Conservation (phyloP, 345 rosid genomes). For the Microthlaspi erraticum region DNA sequence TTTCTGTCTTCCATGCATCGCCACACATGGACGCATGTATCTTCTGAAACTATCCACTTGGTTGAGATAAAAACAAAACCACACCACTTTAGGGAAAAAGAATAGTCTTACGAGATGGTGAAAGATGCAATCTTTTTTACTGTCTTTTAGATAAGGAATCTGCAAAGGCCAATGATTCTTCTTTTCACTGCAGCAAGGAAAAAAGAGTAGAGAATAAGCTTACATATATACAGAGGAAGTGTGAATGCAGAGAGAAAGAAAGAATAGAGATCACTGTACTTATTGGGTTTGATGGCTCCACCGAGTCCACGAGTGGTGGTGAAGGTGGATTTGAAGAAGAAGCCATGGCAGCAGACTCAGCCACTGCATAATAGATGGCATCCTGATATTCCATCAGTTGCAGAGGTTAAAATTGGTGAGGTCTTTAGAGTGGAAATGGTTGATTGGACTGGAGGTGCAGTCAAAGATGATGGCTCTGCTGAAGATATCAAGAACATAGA, state of each 20-base stretch:
- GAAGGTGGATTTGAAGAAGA: constrained; percentile 68
- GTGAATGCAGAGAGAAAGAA: neutral
- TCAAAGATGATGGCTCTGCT: constrained; percentile 70
- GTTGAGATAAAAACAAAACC: constrained; percentile 11
- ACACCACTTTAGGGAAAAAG: constrained; percentile 8
- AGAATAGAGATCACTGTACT: neutral
- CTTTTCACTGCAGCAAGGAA: neutral
- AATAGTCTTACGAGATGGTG: constrained; percentile 1
- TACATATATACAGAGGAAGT: neutral
- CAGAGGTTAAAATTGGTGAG: constrained; percentile 56
- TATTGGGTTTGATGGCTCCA: constrained; percentile 57
- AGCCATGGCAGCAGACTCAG: constrained; percentile 67
- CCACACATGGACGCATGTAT: constrained; percentile 15
- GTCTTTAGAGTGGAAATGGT: constrained; percentile 70
- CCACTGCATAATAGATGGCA: constrained; percentile 88
- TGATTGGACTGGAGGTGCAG: constrained; percentile 73
- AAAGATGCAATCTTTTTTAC: constrained; percentile 1
- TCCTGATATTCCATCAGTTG: constrained; percentile 65
- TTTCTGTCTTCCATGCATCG: constrained; percentile 3
- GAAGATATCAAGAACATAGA: constrained; percentile 59
- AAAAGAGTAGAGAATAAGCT: neutral
- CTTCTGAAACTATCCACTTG: constrained; percentile 21
- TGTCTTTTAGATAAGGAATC: constrained; percentile 24
- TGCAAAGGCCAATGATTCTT: constrained; percentile 6
- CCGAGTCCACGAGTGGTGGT: constrained; percentile 59